Conservation (phyloP, 176 grass and related monocot genomes). For the Juncus effusus region DNA sequence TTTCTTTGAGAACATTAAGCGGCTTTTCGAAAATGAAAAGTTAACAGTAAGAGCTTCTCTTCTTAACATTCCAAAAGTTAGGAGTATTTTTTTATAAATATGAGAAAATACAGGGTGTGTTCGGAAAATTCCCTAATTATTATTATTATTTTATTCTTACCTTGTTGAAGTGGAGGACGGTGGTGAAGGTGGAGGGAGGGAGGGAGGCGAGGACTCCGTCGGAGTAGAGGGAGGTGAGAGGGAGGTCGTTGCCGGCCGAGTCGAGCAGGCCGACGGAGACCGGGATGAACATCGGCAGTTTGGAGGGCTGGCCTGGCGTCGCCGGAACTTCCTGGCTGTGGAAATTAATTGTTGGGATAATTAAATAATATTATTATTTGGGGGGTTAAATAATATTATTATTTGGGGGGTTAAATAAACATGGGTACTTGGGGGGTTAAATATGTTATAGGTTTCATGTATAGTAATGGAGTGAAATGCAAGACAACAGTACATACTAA, state of each 20-base stretch:
- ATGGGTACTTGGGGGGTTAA: no score
- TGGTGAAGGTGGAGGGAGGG: slow-evolving; percentile 45
- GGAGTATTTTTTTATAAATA: no score
- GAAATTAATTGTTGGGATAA: not conserved
- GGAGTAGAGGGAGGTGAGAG: slow-evolving; percentile 57
- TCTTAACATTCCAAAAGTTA: no score
- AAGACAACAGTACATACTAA: not conserved
- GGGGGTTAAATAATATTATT: no score
- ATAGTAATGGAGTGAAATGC: not conserved
- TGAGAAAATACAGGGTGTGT: no score
- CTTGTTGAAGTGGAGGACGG: slow-evolving; percentile 91
- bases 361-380: no score
- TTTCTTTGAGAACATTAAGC: no score
- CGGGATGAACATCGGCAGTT: slow-evolving; percentile 95
- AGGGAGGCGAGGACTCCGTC: slow-evolving; percentile 58
- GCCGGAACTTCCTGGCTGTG: slow-evolving; percentile 79
- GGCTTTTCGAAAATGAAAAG: no score
- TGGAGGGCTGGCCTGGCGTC: slow-evolving; percentile 71
- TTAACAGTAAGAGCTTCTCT: no score
- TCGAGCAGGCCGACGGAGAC: slow-evolving; percentile 79
- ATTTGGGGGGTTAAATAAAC: no score
- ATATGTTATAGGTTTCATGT: no score
- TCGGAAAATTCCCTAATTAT: no score
- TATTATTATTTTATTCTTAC: slow-evolving; percentile 9
- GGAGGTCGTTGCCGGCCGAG: slow-evolving; percentile 85